Evolutionary conservation across 2,329 filamentous ascomycete genomes (phyloP).

Genomic region (Neofusicoccum laricinum): DNA sequence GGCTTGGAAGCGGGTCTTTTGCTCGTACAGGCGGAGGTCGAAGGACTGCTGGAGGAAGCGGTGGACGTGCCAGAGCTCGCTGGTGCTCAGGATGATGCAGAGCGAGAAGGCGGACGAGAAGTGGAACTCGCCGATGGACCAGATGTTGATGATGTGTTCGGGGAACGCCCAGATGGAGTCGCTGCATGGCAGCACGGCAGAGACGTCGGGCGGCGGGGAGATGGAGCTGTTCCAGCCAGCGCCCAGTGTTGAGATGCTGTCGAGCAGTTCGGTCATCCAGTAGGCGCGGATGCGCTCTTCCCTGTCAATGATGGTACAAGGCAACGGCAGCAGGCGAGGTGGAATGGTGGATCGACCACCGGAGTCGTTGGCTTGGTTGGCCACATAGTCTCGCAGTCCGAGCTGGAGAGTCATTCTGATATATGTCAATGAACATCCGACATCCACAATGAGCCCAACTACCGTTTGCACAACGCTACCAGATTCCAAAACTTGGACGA

Average conservation of each 20-base stretch:
- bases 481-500: slow-evolving; percentile 33
- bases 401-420: slow-evolving; percentile 29
- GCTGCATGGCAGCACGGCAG: slow-evolving; percentile 25
- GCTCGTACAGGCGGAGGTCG: slow-evolving; percentile 22
- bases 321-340: slow-evolving; percentile 25
- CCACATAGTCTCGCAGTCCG: slow-evolving; percentile 28
- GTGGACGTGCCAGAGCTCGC: slow-evolving; percentile 27
- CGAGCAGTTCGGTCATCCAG: slow-evolving; percentile 39
- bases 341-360: slow-evolving; percentile 26
- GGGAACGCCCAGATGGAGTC: slow-evolving; percentile 28
- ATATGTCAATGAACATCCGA: background rate
- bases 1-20: slow-evolving; percentile 24
- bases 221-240: slow-evolving; percentile 27
- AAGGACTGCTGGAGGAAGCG: slow-evolving; percentile 26
- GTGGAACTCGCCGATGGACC: slow-evolving; percentile 22
- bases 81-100: slow-evolving; percentile 26
- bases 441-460: background rate
- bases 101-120: slow-evolving; percentile 25
- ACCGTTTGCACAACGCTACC: slow-evolving; percentile 33
- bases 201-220: slow-evolving; percentile 18
- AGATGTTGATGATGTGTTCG: slow-evolving; percentile 23
- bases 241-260: slow-evolving; percentile 33
- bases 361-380: slow-evolving; percentile 28
- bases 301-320: slow-evolving; percentile 29
- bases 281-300: slow-evolving; percentile 37